phyloP scores from a whole-genome alignment of 768 basidiomycete genomes.

The Trametes coccinea region DNA sequence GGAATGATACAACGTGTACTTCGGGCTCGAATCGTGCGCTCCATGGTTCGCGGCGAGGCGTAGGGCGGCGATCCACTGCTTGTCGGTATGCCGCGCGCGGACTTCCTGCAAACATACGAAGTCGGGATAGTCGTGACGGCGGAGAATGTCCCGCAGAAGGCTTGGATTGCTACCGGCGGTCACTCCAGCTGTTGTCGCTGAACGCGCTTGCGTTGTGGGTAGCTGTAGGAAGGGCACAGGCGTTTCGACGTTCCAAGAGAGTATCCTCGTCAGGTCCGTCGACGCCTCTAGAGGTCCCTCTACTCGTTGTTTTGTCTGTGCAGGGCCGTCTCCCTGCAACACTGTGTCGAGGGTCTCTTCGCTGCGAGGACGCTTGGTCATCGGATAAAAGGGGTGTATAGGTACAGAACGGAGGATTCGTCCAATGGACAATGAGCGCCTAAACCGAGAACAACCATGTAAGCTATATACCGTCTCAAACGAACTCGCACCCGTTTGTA shows the following conservation, averaged over 20 bases:
- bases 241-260: slow-evolving; percentile 31
- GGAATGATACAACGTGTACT: slow-evolving; percentile 25
- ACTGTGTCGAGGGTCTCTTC: background rate
- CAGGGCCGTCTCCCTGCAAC: background rate
- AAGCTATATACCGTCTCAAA: too few species aligned
- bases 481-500: too few species aligned
- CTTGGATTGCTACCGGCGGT: slow-evolving; percentile 18
- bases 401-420: background rate
- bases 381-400: background rate
- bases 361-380: slow-evolving; percentile 15
- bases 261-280: slow-evolving; percentile 11
- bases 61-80: slow-evolving; percentile 26
- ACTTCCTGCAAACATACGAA: slow-evolving; percentile 30
- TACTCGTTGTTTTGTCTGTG: background rate
- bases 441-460: too few species aligned
- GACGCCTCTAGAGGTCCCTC: background rate
- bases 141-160: slow-evolving; percentile 25
- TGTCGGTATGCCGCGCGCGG: slow-evolving; percentile 26
- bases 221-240: slow-evolving; percentile 28
- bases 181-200: slow-evolving; percentile 5
- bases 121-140: slow-evolving; percentile 25
- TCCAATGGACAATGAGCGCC: background rate
- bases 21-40: slow-evolving; percentile 16
- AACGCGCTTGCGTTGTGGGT: slow-evolving; percentile 18
- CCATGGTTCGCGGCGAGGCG: slow-evolving; percentile 21